These are phyloP conservation scores for Blastobotrys serpentis DNA, from an alignment of 1,139 yeast genomes.

Conservation along the genomic window DNA sequence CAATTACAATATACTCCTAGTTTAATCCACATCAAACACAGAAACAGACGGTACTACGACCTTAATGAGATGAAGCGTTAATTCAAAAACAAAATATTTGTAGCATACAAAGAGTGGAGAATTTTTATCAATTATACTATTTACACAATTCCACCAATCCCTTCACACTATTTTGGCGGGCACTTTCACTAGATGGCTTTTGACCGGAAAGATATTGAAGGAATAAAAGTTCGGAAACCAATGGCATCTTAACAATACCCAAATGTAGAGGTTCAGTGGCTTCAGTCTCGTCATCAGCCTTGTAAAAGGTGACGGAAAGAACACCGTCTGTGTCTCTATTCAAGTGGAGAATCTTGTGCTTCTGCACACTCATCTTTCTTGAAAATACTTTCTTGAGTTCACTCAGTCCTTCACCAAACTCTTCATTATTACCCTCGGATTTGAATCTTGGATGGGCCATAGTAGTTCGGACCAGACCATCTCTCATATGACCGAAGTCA, in stretches of 20 bases:
- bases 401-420: constrained; percentile 38
- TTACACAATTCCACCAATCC: constrained; percentile 24
- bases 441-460: constrained; percentile 51
- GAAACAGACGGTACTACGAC: too few relatives aligned
- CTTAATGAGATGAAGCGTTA: too few relatives aligned
- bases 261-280: constrained; percentile 37
- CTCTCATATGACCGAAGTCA: constrained; percentile 83
- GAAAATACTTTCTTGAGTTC: constrained; percentile 41
- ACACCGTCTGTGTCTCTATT: constrained; percentile 48
- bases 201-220: constrained; percentile 60
- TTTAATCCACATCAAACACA: too few relatives aligned
- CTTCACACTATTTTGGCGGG: constrained; percentile 34
- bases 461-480: constrained; percentile 80
- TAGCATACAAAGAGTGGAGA: too few relatives aligned
- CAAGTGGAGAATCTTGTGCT: constrained; percentile 57
- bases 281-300: constrained; percentile 35
- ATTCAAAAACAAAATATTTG: too few relatives aligned
- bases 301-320: constrained; percentile 46
- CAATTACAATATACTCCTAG: too few relatives aligned
- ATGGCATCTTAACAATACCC: constrained; percentile 40
- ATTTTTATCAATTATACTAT: constrained; percentile 8
- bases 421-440: constrained; percentile 29
- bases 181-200: constrained; percentile 54
- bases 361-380: constrained; percentile 47
- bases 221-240: constrained; percentile 55